Conservation (phyloP, 2,329 filamentous ascomycete genomes). For the Fusarium camptoceras region DNA sequence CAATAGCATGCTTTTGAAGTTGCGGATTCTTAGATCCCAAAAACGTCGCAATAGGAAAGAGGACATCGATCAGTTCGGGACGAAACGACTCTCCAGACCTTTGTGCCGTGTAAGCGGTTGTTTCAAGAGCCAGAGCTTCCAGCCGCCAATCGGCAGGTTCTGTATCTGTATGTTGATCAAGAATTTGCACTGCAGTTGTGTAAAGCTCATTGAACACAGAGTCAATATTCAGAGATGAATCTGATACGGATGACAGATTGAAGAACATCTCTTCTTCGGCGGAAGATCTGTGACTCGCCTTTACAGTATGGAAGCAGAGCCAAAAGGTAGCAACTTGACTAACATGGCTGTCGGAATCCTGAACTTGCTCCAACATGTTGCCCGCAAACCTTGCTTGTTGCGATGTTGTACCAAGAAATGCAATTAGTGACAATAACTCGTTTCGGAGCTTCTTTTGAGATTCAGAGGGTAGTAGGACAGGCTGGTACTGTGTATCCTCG, state of each 20-base stretch:
- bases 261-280: constrained; percentile 75
- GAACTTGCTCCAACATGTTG: constrained; percentile 73
- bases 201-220: constrained; percentile 73
- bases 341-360: constrained; percentile 64
- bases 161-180: constrained; percentile 66
- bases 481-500: constrained; percentile 60
- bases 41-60: constrained; percentile 93
- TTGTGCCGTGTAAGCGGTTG: constrained; percentile 79
- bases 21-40: constrained; percentile 76
- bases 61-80: constrained; percentile 86
- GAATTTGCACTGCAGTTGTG: constrained; percentile 71
- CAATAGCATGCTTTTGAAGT: constrained; percentile 84
- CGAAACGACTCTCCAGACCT: constrained; percentile 76
- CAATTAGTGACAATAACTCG: constrained; percentile 69
- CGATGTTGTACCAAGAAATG: constrained; percentile 66
- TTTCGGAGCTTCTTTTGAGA: constrained; percentile 72
- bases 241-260: constrained; percentile 58
- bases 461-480: constrained; percentile 72
- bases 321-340: constrained; percentile 79
- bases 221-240: constrained; percentile 57
- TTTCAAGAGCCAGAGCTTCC: constrained; percentile 83
- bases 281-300: constrained; percentile 63
- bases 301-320: constrained; percentile 80
- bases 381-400: constrained; percentile 70
- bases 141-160: constrained; percentile 74